These are phyloP conservation scores for Penicillium polonicum DNA, from an alignment of 2,329 filamentous ascomycete genomes.

Conservation along the genomic window DNA sequence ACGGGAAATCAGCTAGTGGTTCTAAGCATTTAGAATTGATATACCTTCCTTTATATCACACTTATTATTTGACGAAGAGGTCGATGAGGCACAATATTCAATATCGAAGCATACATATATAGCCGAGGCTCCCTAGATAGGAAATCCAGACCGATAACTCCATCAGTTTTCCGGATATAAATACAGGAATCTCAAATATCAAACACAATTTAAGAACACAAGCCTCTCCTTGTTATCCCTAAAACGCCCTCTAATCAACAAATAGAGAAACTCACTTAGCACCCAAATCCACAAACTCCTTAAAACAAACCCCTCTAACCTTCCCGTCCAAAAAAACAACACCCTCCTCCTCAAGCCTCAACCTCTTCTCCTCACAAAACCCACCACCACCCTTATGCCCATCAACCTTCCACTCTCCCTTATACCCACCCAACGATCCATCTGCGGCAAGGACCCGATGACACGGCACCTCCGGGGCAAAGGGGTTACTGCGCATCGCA, in stretches of 20 bases:
- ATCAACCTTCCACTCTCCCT: conserved; percentile 50
- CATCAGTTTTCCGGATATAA: neutral
- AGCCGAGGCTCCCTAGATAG: neutral
- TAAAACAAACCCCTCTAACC: conserved; percentile 34
- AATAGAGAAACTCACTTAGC: conserved; percentile 13
- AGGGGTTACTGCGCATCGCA: conserved; percentile 74
- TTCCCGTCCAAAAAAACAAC: conserved; percentile 35
- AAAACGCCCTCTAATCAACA: neutral
- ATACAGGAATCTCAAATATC: neutral
- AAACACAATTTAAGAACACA: neutral
- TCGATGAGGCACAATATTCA: no score
- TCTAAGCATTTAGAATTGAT: no score
- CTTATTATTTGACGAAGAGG: neutral
- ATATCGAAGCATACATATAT: no score
- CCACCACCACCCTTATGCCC: conserved; percentile 32
- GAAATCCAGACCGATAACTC: neutral
- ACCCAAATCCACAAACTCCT: conserved; percentile 28
- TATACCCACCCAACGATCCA: conserved; percentile 57
- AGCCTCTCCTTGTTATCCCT: neutral
- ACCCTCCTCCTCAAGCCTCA: conserved; percentile 36
- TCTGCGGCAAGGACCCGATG: conserved; percentile 76
- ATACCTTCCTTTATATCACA: neutral
- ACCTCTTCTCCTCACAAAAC: conserved; percentile 41
- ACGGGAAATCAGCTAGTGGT: no score
- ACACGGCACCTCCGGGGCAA: conserved; percentile 77